These are phyloP conservation scores for Lipomyces yamadae DNA, from an alignment of 805 yeast species.

Conservation along the genomic window DNA sequence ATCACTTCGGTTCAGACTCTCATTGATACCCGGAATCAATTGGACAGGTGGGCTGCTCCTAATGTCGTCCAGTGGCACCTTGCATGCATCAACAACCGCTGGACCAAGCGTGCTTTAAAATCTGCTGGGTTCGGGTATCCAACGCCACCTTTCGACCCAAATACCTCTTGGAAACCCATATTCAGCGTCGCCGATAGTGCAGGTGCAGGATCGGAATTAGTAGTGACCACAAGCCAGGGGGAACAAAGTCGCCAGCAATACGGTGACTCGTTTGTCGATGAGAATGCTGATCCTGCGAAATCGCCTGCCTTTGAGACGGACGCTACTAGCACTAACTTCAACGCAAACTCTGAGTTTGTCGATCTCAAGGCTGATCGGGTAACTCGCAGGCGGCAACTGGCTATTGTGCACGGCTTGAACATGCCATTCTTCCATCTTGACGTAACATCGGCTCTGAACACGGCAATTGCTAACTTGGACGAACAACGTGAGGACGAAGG, in stretches of 20 bases:
- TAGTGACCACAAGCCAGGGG: background rate
- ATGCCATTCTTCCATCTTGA: background rate
- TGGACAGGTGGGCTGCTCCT: slow-evolving; percentile 1
- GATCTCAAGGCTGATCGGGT: background rate
- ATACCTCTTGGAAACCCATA: background rate
- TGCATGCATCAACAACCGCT: background rate
- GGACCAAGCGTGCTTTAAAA: background rate
- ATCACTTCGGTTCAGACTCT: background rate
- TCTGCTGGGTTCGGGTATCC: background rate
- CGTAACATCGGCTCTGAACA: background rate
- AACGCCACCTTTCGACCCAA: background rate
- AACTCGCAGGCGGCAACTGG: background rate
- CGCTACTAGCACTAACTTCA: background rate
- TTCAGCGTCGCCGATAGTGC: background rate
- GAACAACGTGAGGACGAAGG: background rate
- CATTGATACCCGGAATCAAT: background rate
- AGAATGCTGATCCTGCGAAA: background rate
- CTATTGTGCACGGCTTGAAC: background rate
- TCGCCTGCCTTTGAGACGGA: background rate
- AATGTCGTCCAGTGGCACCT: background rate
- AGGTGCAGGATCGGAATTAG: background rate
- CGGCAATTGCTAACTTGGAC: background rate
- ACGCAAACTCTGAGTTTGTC: background rate
- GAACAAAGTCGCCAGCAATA: background rate
- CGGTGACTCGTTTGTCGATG: background rate